phyloP scores from a whole-genome alignment of 768 basidiomycete species.

The Leccinum rimulosum region DNA sequence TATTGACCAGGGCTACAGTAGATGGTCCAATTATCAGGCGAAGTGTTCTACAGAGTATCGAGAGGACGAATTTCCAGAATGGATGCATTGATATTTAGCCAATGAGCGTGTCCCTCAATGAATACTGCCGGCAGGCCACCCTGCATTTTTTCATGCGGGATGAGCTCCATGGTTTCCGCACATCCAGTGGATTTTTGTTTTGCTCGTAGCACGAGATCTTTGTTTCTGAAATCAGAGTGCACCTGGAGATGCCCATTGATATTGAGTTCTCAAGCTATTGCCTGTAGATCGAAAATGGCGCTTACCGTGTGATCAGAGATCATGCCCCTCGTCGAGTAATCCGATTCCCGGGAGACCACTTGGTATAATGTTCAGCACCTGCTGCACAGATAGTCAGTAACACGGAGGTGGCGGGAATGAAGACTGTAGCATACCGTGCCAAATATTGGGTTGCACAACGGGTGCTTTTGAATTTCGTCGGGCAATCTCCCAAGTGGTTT shows the following conservation, averaged over 20 bases:
- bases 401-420: background rate
- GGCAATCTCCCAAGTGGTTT: slow-evolving; percentile 27
- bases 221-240: slow-evolving; percentile 18
- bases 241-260: slow-evolving; percentile 11
- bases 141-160: slow-evolving; percentile 18
- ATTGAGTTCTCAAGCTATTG: background rate
- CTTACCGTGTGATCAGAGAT: slow-evolving; percentile 21
- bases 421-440: slow-evolving; percentile 12
- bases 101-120: slow-evolving; percentile 22
- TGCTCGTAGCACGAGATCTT: slow-evolving; percentile 21
- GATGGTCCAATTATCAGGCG: slow-evolving; percentile 23
- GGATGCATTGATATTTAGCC: slow-evolving; percentile 20
- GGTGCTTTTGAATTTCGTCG: slow-evolving; percentile 12
- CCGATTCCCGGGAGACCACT: slow-evolving; percentile 26
- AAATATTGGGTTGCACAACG: slow-evolving; percentile 22
- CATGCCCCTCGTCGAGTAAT: slow-evolving; percentile 20
- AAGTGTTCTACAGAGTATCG: slow-evolving; percentile 15
- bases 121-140: slow-evolving; percentile 22
- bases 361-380: slow-evolving; percentile 22
- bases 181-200: background rate
- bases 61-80: slow-evolving; percentile 27
- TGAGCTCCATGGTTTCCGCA: slow-evolving; percentile 18
- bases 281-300: background rate
- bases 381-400: slow-evolving; percentile 12
- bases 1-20: slow-evolving; percentile 1